phyloP scores from a whole-genome alignment of 1,284 basidiomycete genomes.

The Termitomyces sp. region DNA sequence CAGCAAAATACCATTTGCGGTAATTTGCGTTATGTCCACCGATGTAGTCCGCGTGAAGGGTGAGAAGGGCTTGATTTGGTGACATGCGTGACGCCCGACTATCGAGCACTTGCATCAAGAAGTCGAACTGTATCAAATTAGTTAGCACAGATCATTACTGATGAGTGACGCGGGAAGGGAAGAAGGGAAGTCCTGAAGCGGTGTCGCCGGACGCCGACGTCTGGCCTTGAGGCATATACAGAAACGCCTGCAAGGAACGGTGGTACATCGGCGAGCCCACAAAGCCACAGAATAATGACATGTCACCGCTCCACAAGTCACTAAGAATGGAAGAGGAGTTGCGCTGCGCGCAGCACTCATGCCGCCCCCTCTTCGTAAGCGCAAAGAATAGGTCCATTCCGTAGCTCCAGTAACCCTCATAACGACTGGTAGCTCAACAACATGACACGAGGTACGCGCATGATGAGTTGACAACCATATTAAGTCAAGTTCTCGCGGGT shows the following conservation, averaged over 20 bases:
- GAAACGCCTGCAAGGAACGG: background rate
- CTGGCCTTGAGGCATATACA: background rate
- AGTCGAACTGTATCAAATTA: slow-evolving; percentile 71
- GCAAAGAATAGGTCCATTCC: background rate
- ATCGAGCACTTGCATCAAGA: slow-evolving; percentile 97
- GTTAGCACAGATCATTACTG: slow-evolving; percentile 15
- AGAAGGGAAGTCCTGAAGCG: background rate
- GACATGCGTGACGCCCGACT: slow-evolving; percentile 97
- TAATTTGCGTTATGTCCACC: slow-evolving; percentile 97
- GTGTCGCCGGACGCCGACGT: background rate
- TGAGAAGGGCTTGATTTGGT: slow-evolving; percentile 90
- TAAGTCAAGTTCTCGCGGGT: slow-evolving; percentile 12
- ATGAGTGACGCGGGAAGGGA: slow-evolving; percentile 6
- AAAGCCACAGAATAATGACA: background rate
- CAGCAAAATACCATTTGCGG: slow-evolving; percentile 99
- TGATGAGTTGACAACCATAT: slow-evolving; percentile 7
- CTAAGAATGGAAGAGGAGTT: slow-evolving; percentile 5
- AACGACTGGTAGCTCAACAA: background rate
- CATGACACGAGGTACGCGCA: slow-evolving; percentile 1
- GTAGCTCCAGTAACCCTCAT: background rate
- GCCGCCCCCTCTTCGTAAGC: background rate
- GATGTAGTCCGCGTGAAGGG: slow-evolving; percentile 98
- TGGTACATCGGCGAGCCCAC: background rate
- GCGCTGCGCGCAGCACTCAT: background rate
- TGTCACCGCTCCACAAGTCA: background rate